Evolutionary conservation across 441 rosid genomes (phyloP).

Genomic region (Pelargonium cotyledonis): DNA sequence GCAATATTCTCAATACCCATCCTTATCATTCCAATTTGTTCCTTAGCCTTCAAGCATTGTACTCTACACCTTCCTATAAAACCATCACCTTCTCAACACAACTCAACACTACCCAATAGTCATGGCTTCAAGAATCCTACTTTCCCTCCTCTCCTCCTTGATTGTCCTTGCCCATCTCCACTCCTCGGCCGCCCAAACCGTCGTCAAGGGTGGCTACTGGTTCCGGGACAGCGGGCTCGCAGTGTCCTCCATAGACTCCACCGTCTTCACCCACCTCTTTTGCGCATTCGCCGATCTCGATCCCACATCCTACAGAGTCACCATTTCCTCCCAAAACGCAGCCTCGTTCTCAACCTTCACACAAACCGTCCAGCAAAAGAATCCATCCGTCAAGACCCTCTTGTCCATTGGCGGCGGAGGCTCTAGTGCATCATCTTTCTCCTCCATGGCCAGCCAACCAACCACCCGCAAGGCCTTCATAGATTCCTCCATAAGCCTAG

Average conservation of each 20-base stretch:
- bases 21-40: too few species aligned
- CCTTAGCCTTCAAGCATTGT: too few species aligned
- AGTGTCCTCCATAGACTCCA: slow-evolving; percentile 30
- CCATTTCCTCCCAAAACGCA: slow-evolving; percentile 25
- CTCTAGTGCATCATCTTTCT: neutral
- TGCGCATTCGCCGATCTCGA: slow-evolving; percentile 35
- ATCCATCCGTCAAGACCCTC: slow-evolving; percentile 34
- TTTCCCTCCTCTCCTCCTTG: slow-evolving; percentile 5
- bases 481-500: slow-evolving; percentile 31
- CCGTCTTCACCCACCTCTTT: slow-evolving; percentile 42
- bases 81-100: too few species aligned
- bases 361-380: slow-evolving; percentile 22
- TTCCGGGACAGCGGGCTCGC: slow-evolving; percentile 25
- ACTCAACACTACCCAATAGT: too few species aligned
- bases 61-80: too few species aligned
- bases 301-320: slow-evolving; percentile 23
- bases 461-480: slow-evolving; percentile 29
- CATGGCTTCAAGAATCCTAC: slow-evolving; percentile 16
- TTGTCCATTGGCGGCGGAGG: slow-evolving; percentile 42
- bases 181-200: slow-evolving; percentile 17
- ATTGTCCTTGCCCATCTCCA: slow-evolving; percentile 13
- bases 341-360: slow-evolving; percentile 30
- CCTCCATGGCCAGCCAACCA: slow-evolving; percentile 30
- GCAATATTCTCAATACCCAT: too few species aligned
- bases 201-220: slow-evolving; percentile 38